phyloP scores from a whole-genome alignment of 1,284 basidiomycete species.

The Marasmius oreades region DNA sequence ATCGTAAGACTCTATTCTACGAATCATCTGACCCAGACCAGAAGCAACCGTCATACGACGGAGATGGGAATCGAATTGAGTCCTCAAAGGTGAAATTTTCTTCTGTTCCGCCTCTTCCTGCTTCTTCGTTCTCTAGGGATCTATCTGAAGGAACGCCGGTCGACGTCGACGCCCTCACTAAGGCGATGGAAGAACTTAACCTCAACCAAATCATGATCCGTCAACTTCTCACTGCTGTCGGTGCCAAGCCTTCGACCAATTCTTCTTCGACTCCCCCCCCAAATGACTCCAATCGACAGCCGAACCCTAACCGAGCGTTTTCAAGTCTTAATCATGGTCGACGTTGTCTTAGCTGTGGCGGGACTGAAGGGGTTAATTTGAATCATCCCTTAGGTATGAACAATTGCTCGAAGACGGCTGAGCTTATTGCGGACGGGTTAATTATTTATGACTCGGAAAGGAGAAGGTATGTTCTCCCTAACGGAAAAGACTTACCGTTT shows the following conservation, averaged over 20 bases:
- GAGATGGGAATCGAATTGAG: neutral
- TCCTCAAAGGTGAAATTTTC: neutral
- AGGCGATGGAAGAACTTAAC: neutral
- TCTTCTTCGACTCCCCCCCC: neutral
- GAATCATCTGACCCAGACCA: constrained; percentile 1
- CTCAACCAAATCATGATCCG: neutral
- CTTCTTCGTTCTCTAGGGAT: neutral
- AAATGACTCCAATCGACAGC: neutral
- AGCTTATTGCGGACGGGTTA: neutral
- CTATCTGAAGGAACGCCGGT: neutral
- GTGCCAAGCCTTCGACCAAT: neutral
- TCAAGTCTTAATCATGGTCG: neutral
- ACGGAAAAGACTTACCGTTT: neutral
- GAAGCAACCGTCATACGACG: neutral
- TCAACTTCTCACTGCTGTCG: neutral
- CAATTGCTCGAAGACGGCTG: neutral
- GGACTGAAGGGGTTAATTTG: neutral
- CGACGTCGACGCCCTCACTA: neutral
- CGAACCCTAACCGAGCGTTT: neutral
- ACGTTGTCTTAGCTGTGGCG: neutral
- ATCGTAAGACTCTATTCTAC: constrained; percentile 6
- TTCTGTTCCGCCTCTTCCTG: neutral
- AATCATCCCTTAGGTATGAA: neutral
- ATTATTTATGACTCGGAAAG: neutral
- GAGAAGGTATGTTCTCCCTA: neutral